phyloP scores from a whole-genome alignment of 2,329 filamentous ascomycete genomes.

The Apiospora koreana region DNA sequence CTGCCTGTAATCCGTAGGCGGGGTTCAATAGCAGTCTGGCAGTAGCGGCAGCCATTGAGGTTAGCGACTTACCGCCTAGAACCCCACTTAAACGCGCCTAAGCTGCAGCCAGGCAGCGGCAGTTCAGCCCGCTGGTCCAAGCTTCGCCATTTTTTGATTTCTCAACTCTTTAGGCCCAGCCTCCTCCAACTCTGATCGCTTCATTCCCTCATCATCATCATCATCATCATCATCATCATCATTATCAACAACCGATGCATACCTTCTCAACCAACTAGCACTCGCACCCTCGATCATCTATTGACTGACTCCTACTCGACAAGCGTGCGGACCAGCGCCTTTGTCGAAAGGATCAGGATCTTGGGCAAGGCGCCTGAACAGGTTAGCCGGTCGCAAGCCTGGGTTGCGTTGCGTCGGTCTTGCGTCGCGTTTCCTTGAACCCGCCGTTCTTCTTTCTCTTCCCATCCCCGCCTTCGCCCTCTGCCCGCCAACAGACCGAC shows the following conservation, averaged over 20 bases:
- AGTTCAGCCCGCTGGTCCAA: too few species aligned
- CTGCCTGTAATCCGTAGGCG: too few species aligned
- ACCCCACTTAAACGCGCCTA: too few species aligned
- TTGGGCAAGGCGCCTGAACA: slow-evolving; percentile 15
- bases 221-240: background rate
- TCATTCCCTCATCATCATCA: background rate
- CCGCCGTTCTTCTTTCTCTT: background rate
- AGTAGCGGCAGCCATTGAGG: too few species aligned
- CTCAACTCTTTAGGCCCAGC: too few species aligned
- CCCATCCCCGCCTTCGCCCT: background rate
- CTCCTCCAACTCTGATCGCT: too few species aligned
- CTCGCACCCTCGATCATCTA: slow-evolving; percentile 17
- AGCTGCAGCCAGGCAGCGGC: too few species aligned
- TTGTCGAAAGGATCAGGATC: slow-evolving; percentile 16
- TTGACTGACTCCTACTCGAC: slow-evolving; percentile 13
- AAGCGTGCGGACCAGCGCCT: slow-evolving; percentile 10
- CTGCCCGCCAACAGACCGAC: slow-evolving; percentile 10
- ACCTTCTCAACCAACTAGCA: slow-evolving; percentile 12
- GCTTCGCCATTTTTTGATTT: too few species aligned
- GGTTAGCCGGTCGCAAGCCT: slow-evolving; percentile 15
- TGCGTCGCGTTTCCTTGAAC: background rate
- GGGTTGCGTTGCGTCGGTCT: slow-evolving; percentile 6
- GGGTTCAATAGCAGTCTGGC: too few species aligned
- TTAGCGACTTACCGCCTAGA: too few species aligned
- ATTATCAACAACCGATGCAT: too few species aligned